Percentiles rank a stretch among this genome's conserved stretches.
These are phyloP conservation scores for Komagataella populi DNA, from an alignment of 805 yeast genomes.

Conservation along the genomic window DNA sequence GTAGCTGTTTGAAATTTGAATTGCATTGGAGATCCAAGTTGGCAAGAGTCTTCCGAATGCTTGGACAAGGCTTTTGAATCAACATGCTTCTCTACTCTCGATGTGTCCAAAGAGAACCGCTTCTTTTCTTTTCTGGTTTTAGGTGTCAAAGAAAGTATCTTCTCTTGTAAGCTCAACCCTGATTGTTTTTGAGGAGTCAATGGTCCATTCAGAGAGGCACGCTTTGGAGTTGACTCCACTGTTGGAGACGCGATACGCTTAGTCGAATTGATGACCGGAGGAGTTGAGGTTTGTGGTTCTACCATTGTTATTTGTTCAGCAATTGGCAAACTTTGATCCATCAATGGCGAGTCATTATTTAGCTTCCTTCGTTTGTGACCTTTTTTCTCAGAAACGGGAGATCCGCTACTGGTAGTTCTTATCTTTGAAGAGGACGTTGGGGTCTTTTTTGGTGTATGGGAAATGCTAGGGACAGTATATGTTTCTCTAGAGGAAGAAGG, in stretches of 20 bases:
- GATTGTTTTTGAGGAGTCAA: neutral
- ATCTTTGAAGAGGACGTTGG: neutral
- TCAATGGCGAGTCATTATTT: neutral
- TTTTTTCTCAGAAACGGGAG: neutral
- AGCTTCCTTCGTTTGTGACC: neutral
- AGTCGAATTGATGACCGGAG: neutral
- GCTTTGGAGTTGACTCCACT: neutral
- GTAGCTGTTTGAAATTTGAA: constrained; percentile 6
- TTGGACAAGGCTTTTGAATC: neutral
- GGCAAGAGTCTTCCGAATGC: constrained; percentile 4
- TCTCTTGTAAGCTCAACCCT: neutral
- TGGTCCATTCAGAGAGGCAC: neutral
- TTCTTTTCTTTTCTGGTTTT: neutral
- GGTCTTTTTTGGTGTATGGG: neutral
- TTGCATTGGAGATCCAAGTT: constrained; percentile 1
- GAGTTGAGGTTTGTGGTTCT: neutral
- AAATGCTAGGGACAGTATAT: neutral
- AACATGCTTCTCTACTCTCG: neutral
- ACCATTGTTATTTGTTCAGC: constrained; percentile 4
- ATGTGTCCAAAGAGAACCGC: neutral
- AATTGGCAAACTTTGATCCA: neutral
- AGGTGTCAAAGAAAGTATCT: neutral
- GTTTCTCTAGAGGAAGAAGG: neutral
- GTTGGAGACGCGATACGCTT: neutral
- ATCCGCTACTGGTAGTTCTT: neutral